Percentiles rank a stretch among this genome's conserved stretches.
Evolutionary conservation across 2,329 filamentous ascomycete species (phyloP).

Genomic region (Colletotrichum brevisporum): DNA sequence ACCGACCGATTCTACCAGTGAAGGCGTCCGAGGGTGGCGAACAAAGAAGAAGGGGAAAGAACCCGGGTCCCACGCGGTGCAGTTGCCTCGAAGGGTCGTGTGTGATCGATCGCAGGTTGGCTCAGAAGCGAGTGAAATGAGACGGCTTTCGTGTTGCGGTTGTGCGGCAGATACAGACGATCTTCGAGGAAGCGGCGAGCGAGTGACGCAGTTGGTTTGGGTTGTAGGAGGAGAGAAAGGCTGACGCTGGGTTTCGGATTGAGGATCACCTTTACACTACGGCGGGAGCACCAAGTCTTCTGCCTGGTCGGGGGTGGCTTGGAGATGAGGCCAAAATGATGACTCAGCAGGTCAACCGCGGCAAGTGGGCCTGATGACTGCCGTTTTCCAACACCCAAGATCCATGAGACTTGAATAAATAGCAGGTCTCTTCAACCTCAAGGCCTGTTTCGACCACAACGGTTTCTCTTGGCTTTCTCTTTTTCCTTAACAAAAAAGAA

Average conservation of each 20-base stretch:
- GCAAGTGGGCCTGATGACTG: background rate
- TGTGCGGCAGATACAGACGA: constrained; percentile 49
- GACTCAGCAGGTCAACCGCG: constrained; percentile 28
- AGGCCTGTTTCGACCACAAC: no score
- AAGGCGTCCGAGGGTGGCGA: constrained; percentile 69
- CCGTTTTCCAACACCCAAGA: no score
- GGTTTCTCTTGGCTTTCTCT: no score
- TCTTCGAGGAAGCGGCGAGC: constrained; percentile 52
- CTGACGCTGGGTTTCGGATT: constrained; percentile 31
- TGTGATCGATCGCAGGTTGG: constrained; percentile 39
- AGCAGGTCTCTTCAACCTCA: no score
- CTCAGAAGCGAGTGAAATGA: constrained; percentile 34
- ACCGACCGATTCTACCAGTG: constrained; percentile 62
- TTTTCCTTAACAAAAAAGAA: no score
- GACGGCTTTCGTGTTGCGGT: constrained; percentile 36
- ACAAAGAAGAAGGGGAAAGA: constrained; percentile 33
- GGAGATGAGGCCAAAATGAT: constrained; percentile 9
- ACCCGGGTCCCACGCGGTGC: constrained; percentile 50
- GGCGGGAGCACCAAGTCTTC: background rate
- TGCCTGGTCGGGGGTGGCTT: background rate
- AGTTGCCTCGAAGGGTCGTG: constrained; percentile 53
- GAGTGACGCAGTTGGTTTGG: constrained; percentile 44
- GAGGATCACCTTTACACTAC: constrained; percentile 17
- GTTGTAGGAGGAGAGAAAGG: constrained; percentile 42
- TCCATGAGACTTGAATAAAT: no score